Base-by-base conservation (phyloP, 2,329 filamentous ascomycete genomes). In the Biscogniauxia marginata region DNA sequence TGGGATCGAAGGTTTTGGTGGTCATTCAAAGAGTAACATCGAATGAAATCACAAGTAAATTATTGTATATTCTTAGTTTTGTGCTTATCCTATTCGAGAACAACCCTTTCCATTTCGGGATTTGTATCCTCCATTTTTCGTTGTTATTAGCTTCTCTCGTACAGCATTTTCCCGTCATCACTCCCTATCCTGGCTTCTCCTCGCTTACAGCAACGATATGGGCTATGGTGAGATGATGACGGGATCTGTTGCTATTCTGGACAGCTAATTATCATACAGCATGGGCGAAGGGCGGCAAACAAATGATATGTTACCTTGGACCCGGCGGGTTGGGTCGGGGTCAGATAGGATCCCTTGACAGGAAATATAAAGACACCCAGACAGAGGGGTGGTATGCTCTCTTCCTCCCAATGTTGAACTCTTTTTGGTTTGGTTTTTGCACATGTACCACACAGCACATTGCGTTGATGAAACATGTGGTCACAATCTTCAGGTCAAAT, bases 401-500 rank as follows among this genome's bases (percentile, higher is more conserved):
- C 11, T 39, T 39, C 30, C 30, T 39, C 5, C 30, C 13, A n/a
- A 39, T 25, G n/a, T 7, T 16, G 2, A 5, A 39, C 13, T n/a
- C 30, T 16, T 16, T 39, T 39, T n/a, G 13, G 30, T 5, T 39
- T n/a, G n/a, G 6, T 7, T 46, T 46, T 18, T 53, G 52, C n/a
- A 53, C 18, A 52, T 51, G 44, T 50, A 56, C 46, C 19, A 19
- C 4, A 20, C 50, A 30, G 20, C 45, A 13, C 23, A 44, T 39
- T 9, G 30, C 9, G 11, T 39, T 16, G 11, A 9, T 39, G 23
- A 8, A 16, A 21, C 18, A 20, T 52, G 48, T 23, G 30, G 54
- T 25, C 30, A 47, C 25, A 46, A 23, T 21, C n/a, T 16, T 30
- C 46, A 16, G 46, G 51, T 55, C 56, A 55, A 53, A 22, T 55